A percentile compares a stretch with the other conserved stretches of the same genome.
Conservation (phyloP, 73 alveolate species). For the Stentor roeselii region DNA sequence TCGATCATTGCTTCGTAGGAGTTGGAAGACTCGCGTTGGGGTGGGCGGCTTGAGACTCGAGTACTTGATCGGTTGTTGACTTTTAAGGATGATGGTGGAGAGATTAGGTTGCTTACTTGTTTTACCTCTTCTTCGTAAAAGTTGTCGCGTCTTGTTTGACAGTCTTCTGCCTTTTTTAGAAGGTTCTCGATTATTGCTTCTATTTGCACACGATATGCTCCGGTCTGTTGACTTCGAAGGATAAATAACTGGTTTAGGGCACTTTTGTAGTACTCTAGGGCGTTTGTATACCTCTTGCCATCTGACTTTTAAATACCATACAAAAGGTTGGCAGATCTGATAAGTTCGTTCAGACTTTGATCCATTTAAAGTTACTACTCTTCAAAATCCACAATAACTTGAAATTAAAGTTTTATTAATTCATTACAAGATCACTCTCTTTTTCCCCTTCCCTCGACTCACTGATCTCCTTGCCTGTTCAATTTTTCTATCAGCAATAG, state of each 20-base stretch:
- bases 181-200: background rate
- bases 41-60: too few relatives aligned
- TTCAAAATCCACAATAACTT: too few relatives aligned
- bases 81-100: too few relatives aligned
- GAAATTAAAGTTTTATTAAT: too few relatives aligned
- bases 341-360: background rate
- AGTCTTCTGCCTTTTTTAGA: background rate
- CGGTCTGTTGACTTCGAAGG: background rate
- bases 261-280: background rate
- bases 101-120: too few relatives aligned
- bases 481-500: background rate
- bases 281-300: background rate
- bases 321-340: background rate
- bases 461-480: background rate
- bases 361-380: too few relatives aligned
- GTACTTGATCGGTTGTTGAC: too few relatives aligned
- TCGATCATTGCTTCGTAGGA: background rate
- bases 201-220: background rate
- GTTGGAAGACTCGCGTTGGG: too few relatives aligned
- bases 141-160: too few relatives aligned
- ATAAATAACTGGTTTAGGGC: background rate
- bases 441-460: slow-evolving; percentile 5
- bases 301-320: background rate
- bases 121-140: too few relatives aligned
- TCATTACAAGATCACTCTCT: too few relatives aligned